A percentile compares a stretch with the other conserved stretches of the same genome.
phyloP scores from a whole-genome alignment of 1,284 basidiomycete species.

The Puccinia novopanici region DNA sequence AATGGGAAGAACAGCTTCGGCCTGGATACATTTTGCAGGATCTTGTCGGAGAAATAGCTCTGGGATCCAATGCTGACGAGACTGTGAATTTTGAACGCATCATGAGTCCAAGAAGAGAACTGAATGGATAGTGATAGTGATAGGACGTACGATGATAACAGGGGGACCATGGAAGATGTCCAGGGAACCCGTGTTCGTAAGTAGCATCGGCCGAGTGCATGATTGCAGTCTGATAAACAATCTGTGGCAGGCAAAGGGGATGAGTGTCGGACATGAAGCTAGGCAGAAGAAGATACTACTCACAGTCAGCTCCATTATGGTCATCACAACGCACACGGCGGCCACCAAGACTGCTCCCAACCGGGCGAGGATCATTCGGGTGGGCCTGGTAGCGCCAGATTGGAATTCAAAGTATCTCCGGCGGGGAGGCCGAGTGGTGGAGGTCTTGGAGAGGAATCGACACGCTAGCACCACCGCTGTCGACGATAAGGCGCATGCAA shows the following conservation, averaged over 20 bases:
- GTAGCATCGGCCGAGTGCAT: slow-evolving; percentile 7
- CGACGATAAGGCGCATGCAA: slow-evolving; percentile 31
- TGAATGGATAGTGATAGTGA: background rate
- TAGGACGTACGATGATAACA: slow-evolving; percentile 27
- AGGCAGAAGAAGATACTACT: background rate
- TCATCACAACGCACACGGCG: slow-evolving; percentile 40
- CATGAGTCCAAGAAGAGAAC: background rate
- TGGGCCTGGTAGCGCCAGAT: slow-evolving; percentile 13
- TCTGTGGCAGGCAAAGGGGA: slow-evolving; percentile 7
- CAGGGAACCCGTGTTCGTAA: slow-evolving; percentile 21
- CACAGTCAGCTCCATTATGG: slow-evolving; percentile 44
- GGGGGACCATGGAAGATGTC: slow-evolving; percentile 43
- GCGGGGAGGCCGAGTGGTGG: background rate
- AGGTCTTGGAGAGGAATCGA: slow-evolving; percentile 42
- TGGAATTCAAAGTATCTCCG: slow-evolving; percentile 25
- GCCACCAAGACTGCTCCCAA: slow-evolving; percentile 38
- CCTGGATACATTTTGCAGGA: slow-evolving; percentile 9
- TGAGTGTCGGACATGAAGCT: background rate
- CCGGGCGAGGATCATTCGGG: slow-evolving; percentile 14
- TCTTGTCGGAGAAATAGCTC: slow-evolving; percentile 46
- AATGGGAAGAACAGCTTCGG: slow-evolving; percentile 36
- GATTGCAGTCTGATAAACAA: slow-evolving; percentile 48
- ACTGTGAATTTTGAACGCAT: background rate
- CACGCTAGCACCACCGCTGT: slow-evolving; percentile 5
- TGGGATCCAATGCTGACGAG: slow-evolving; percentile 39